Evolutionary conservation across 108 stramenopile genomes (phyloP), one percentile per base, ranked within the genome.

Genomic region (Cyclotella atomus): DNA sequence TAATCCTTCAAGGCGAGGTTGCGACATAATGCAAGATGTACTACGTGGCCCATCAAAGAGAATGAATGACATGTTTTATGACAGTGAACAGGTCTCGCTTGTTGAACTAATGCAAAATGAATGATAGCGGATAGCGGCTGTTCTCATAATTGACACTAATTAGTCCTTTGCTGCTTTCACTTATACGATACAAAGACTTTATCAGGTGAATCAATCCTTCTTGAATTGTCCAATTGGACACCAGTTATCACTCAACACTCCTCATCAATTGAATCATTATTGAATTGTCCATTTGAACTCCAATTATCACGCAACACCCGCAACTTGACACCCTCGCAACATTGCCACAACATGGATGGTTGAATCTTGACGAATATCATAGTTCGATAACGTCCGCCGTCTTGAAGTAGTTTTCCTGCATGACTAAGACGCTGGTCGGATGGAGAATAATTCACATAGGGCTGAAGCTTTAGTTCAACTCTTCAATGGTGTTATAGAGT

Each of bases 1-100:
- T 2, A 57, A 57, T 57, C 29, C 56, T 15, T 57, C 56, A n/a
- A 57, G 56, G 12, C 29, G 29, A 57, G 56, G 56, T 14, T 57
- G 56, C n/a, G 32, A 57, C 32, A 32, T 57, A 3, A 32, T 32
- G 1, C 29, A 32, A 30, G 56, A 49, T 49, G 47, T 49, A 19
- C n/a, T 49, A 19, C 47, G n/a, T 49, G 47, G 47, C n/a, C n/a
- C n/a, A 49, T 14, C 16, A 32, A 29, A 57, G 12, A n/a, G 29
- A 16, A 15, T 32, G 56, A n/a, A 57, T 28, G 10, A 32, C 5
- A 57, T 8, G 30, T 57, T 57, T 57, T 32, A 57, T 57, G 29
- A 57, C 1, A n/a, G 56, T 30, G 29, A 57, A 29, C 28, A n/a
- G 30, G 56, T 57, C 4, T 32, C 56, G 14, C 14, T 57, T 12